phyloP scores from a whole-genome alignment of 164 flowering plant species.

The Vitis riparia region DNA sequence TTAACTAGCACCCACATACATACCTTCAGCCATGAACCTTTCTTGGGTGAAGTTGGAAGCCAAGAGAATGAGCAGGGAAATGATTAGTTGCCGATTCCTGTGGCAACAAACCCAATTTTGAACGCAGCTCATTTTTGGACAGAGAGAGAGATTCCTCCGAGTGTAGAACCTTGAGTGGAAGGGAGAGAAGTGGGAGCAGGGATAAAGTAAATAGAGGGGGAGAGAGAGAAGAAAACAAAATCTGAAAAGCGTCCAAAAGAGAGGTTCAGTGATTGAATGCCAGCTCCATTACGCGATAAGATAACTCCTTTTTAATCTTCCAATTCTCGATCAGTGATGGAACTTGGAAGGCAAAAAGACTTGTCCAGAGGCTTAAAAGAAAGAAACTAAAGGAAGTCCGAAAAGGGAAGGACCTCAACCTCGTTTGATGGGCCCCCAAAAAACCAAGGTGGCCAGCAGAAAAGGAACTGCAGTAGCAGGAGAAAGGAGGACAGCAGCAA shows the following conservation, averaged over 20 bases:
- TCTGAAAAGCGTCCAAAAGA: slow-evolving; percentile 17
- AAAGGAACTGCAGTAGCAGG: background rate
- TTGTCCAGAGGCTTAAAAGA: slow-evolving; percentile 12
- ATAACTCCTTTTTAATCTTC: background rate
- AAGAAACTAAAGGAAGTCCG: slow-evolving; percentile 17
- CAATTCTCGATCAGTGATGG: slow-evolving; percentile 6
- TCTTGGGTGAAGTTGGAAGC: slow-evolving; percentile 33
- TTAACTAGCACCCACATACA: slow-evolving; percentile 2
- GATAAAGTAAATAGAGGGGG: background rate
- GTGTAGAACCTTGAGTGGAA: background rate
- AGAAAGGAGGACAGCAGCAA: background rate
- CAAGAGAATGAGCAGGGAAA: slow-evolving; percentile 37
- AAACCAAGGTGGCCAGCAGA: background rate
- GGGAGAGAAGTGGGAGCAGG: background rate
- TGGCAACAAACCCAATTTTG: slow-evolving; percentile 13
- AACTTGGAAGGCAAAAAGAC: slow-evolving; percentile 28
- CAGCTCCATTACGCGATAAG: slow-evolving; percentile 17
- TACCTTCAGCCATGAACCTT: slow-evolving; percentile 50
- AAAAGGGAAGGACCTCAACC: slow-evolving; percentile 29
- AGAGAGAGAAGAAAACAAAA: slow-evolving; percentile 10
- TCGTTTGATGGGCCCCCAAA: slow-evolving; percentile 37
- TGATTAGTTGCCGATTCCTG: slow-evolving; percentile 25
- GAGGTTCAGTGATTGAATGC: slow-evolving; percentile 29
- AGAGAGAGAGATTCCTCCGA: background rate
- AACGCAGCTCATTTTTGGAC: slow-evolving; percentile 31